Conservation (phyloP, 495 filamentous ascomycete genomes). For the Annulohypoxylon stygium region DNA sequence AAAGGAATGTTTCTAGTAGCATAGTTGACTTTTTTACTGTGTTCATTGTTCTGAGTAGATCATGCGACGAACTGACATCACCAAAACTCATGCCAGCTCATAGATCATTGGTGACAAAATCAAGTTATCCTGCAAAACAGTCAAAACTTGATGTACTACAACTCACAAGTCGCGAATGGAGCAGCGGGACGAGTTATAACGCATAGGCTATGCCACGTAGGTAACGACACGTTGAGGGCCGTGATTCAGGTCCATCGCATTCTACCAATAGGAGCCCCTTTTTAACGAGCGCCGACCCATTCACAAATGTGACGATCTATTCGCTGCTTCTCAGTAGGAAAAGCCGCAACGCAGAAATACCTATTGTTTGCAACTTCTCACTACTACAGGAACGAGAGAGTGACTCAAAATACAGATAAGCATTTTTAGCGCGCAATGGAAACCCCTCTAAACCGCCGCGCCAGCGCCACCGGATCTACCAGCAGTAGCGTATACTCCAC, state of each 20-base stretch:
- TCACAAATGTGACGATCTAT: slow-evolving; percentile 10
- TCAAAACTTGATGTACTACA: not conserved
- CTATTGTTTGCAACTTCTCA: not conserved
- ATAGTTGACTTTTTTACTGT: too few species aligned
- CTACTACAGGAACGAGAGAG: not conserved
- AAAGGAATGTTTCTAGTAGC: too few species aligned
- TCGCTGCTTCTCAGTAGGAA: slow-evolving; percentile 21
- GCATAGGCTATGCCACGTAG: slow-evolving; percentile 38
- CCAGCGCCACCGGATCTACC: not conserved
- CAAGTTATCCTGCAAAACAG: slow-evolving; percentile 1
- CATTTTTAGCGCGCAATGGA: not conserved
- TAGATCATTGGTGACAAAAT: slow-evolving; percentile 10
- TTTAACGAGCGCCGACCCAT: slow-evolving; percentile 10
- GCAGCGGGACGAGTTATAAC: not conserved
- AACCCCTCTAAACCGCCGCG: not conserved
- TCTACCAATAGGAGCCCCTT: slow-evolving; percentile 33
- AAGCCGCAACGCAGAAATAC: not conserved
- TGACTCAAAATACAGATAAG: not conserved
- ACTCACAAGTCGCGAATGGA: slow-evolving; percentile 20
- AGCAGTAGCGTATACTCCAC: slow-evolving; percentile 1
- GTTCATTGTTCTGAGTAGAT: not conserved
- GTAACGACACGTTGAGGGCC: slow-evolving; percentile 32
- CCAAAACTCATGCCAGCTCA: not conserved
- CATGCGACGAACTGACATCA: not conserved
- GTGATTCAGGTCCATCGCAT: slow-evolving; percentile 26